Percentiles rank a stretch among this genome's conserved stretches.
phyloP scores from a whole-genome alignment of 164 flowering plant species.

The Stephania cephalantha region DNA sequence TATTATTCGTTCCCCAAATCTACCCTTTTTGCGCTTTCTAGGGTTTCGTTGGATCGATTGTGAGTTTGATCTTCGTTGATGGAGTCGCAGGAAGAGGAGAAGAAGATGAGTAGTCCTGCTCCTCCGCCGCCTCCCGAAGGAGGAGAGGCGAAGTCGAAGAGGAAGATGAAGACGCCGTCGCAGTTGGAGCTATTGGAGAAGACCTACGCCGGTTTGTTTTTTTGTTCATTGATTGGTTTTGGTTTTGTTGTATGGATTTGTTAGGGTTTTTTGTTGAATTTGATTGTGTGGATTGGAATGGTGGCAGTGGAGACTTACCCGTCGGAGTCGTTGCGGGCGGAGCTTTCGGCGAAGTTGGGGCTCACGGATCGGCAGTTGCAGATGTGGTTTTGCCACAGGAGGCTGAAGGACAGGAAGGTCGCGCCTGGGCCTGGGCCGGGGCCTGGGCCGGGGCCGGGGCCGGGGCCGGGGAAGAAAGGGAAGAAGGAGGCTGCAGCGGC shows the following conservation, averaged over 20 bases:
- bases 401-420: conserved; percentile 72
- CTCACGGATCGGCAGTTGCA: conserved; percentile 86
- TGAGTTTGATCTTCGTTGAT: conserved; percentile 13
- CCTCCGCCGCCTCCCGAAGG: conserved; percentile 6
- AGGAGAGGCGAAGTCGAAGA: conserved; percentile 47
- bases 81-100: conserved; percentile 44
- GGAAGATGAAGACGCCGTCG: conserved; percentile 84
- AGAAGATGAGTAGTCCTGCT: conserved; percentile 31
- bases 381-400: conserved; percentile 97
- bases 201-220: conserved; percentile 57
- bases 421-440: not conserved
- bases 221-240: conserved; percentile 5
- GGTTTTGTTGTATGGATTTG: conserved; percentile 4
- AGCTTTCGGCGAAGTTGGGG: conserved; percentile 58
- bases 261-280: conserved; percentile 5
- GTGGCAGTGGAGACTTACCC: conserved; percentile 65
- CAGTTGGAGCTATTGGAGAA: conserved; percentile 80
- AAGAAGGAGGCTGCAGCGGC: conserved; percentile 28
- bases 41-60: not conserved
- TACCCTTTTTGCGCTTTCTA: not conserved
- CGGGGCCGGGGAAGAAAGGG: conserved; percentile 28
- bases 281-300: conserved; percentile 5
- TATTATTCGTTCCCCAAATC: not conserved
- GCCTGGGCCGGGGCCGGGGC: too few relatives aligned
- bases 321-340: conserved; percentile 60